A percentile compares a stretch with the other conserved stretches of the same genome.
Evolutionary conservation across 179 eudicot species (phyloP).

Genomic region (Silene noctiflora): DNA sequence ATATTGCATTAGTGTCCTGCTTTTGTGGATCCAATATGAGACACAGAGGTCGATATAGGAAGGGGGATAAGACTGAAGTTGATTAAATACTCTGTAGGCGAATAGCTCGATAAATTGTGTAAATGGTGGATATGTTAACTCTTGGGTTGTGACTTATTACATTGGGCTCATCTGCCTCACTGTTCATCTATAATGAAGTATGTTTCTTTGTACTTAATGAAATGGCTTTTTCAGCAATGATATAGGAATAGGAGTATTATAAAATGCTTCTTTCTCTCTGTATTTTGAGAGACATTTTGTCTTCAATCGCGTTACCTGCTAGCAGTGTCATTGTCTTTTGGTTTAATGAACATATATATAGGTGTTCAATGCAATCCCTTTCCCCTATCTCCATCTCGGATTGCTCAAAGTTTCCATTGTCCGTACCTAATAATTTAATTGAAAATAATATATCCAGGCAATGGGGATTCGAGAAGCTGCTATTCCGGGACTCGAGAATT

Average conservation of each 20-base stretch:
- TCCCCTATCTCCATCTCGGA: background rate
- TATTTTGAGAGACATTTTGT: background rate
- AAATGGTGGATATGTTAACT: background rate
- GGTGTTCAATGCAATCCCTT: background rate
- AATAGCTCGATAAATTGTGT: background rate
- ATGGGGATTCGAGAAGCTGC: constrained; percentile 70
- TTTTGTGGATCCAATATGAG: background rate
- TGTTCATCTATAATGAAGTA: constrained; percentile 9
- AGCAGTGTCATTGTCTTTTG: background rate
- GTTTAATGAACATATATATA: background rate
- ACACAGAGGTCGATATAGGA: background rate
- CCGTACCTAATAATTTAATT: background rate
- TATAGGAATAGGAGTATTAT: background rate
- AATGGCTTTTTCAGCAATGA: background rate
- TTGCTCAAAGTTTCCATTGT: background rate
- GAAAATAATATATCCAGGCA: constrained; percentile 29
- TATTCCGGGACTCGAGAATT: constrained; percentile 47
- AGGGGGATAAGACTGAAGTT: too few relatives aligned
- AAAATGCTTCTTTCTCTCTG: constrained; percentile 3
- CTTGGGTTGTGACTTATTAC: background rate
- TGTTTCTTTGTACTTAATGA: background rate
- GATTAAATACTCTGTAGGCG: too few relatives aligned
- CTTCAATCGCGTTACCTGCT: background rate
- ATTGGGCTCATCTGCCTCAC: background rate
- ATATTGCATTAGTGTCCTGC: too few relatives aligned